phyloP scores from a whole-genome alignment of 2,329 filamentous ascomycete species.

The Stagonosporopsis rhizophila region DNA sequence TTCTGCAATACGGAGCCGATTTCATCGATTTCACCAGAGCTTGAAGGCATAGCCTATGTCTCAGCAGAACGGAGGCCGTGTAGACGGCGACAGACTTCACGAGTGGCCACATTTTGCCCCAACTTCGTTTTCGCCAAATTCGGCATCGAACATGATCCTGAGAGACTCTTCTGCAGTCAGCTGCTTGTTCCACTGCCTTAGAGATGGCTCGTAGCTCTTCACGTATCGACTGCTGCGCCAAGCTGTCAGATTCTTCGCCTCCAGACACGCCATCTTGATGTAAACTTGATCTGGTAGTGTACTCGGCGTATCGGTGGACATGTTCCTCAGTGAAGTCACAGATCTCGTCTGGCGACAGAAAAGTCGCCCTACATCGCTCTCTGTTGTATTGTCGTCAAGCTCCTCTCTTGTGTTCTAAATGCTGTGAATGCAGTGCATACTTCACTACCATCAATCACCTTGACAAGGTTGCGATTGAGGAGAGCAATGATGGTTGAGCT shows the following conservation, averaged over 20 bases:
- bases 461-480: conserved; percentile 16
- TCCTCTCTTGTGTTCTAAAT: conserved; percentile 7
- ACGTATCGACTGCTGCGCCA: background rate
- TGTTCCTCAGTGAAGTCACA: conserved; percentile 15
- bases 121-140: background rate
- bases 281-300: too few species aligned
- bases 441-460: conserved; percentile 2
- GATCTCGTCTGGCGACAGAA: conserved; percentile 7
- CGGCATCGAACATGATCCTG: conserved; percentile 15
- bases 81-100: conserved; percentile 18
- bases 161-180: conserved; percentile 22
- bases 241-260: background rate
- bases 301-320: conserved; percentile 6
- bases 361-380: conserved; percentile 18
- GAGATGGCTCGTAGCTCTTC: background rate
- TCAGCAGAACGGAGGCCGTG: conserved; percentile 18
- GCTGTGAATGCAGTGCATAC: conserved; percentile 22
- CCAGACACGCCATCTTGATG: background rate
- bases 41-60: conserved; percentile 11
- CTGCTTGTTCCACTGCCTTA: background rate
- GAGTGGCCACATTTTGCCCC: conserved; percentile 19
- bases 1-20: too few species aligned
- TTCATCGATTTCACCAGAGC: conserved; percentile 11
- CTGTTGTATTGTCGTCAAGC: conserved; percentile 7
- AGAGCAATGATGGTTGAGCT: conserved; percentile 21